phyloP scores from a whole-genome alignment of 495 filamentous ascomycete species.

The Xylaria acuta region DNA sequence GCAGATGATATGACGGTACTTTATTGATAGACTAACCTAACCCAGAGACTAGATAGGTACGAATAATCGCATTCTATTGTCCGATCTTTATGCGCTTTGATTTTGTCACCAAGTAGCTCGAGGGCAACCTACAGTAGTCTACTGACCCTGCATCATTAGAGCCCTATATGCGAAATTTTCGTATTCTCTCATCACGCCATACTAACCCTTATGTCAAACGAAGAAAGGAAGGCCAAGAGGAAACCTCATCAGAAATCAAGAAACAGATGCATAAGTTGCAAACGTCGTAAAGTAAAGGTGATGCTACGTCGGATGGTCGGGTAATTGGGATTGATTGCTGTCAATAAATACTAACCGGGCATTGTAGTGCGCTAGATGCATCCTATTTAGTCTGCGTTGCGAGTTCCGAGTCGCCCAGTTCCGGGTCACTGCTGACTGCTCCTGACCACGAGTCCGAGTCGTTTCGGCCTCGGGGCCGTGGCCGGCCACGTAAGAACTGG shows the following conservation, averaged over 20 bases:
- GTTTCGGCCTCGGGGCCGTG: background rate
- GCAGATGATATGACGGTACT: background rate
- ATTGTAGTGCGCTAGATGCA: background rate
- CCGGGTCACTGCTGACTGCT: background rate
- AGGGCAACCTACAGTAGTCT: background rate
- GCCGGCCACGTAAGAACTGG: no score
- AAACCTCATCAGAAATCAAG: conserved; percentile 47
- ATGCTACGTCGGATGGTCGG: background rate
- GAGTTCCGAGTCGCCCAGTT: background rate
- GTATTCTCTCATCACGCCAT: background rate
- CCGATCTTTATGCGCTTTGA: background rate
- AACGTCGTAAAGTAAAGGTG: conserved; percentile 48
- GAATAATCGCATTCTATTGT: background rate
- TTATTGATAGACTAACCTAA: background rate
- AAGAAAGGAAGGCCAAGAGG: conserved; percentile 16
- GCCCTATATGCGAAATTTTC: background rate
- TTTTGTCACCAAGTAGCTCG: background rate
- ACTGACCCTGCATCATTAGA: no score
- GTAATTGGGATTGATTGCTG: background rate
- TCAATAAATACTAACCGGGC: background rate
- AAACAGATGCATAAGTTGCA: conserved; percentile 46
- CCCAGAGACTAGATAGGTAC: background rate
- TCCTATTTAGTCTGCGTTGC: background rate
- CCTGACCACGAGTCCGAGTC: background rate
- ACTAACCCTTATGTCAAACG: background rate